Conservation (phyloP, 2,329 filamentous ascomycete genomes). For the Tolypocladium album region DNA sequence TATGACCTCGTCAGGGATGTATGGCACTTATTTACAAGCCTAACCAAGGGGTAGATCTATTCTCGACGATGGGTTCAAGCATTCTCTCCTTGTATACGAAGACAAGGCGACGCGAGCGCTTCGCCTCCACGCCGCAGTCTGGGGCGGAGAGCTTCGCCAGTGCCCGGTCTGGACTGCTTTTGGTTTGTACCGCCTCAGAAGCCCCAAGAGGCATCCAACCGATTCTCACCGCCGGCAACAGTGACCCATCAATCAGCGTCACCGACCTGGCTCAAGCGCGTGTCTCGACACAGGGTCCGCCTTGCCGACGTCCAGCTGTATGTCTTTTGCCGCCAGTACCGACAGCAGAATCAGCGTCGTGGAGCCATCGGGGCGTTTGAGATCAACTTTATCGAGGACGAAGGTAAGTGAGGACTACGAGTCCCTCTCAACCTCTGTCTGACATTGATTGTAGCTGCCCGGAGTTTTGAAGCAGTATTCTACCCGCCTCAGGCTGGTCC, state of each 20-base stretch:
- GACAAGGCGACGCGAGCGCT: slow-evolving; percentile 36
- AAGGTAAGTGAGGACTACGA: slow-evolving; percentile 15
- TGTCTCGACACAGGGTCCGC: slow-evolving; percentile 34
- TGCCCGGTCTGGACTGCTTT: slow-evolving; percentile 58
- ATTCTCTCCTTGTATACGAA: slow-evolving; percentile 42
- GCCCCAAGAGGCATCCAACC: background rate
- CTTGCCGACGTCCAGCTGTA: slow-evolving; percentile 45
- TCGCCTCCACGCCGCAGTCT: slow-evolving; percentile 45
- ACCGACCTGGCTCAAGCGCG: slow-evolving; percentile 38
- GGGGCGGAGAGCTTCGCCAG: slow-evolving; percentile 39
- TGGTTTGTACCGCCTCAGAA: slow-evolving; percentile 25
- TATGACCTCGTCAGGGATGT: slow-evolving; percentile 21
- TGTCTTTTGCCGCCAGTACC: slow-evolving; percentile 47
- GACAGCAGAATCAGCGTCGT: slow-evolving; percentile 39
- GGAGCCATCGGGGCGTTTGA: slow-evolving; percentile 38
- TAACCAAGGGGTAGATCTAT: slow-evolving; percentile 32
- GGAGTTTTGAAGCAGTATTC: slow-evolving; percentile 31
- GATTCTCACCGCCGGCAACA: slow-evolving; percentile 11
- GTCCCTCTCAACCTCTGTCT: background rate
- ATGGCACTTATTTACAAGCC: background rate
- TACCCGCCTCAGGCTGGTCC: slow-evolving; percentile 6
- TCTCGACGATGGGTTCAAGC: slow-evolving; percentile 41
- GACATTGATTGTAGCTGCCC: slow-evolving; percentile 14
- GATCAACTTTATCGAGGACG: slow-evolving; percentile 34
- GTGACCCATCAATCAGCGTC: slow-evolving; percentile 42